Conservation (phyloP, 805 yeast genomes). For the Ogataea parapolymorpha region DNA sequence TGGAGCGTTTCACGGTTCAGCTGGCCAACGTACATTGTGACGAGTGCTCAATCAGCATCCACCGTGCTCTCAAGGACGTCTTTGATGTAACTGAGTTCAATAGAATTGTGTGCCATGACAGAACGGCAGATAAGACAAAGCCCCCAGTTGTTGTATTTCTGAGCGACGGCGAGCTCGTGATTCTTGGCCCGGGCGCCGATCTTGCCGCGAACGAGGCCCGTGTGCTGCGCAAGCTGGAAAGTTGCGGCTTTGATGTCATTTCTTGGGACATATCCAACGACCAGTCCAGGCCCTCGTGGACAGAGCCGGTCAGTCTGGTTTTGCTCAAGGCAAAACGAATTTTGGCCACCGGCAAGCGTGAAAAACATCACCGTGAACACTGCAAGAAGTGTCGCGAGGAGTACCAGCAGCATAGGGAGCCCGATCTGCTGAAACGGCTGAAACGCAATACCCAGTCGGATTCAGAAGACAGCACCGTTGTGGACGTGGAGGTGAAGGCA, state of each 20-base stretch:
- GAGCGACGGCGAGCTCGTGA: slow-evolving; percentile 28
- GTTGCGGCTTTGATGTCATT: slow-evolving; percentile 37
- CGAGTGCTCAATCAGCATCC: slow-evolving; percentile 44
- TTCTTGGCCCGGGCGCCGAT: slow-evolving; percentile 24
- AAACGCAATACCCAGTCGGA: slow-evolving; percentile 9
- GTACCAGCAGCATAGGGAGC: slow-evolving; percentile 10
- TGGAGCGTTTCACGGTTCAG: slow-evolving; percentile 24
- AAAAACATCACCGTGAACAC: slow-evolving; percentile 36
- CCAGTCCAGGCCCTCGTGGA: slow-evolving; percentile 6
- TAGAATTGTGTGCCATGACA: slow-evolving; percentile 5
- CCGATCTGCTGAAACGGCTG: slow-evolving; percentile 1
- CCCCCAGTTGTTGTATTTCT: slow-evolving; percentile 23
- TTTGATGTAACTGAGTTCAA: slow-evolving; percentile 21
- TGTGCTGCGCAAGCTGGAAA: slow-evolving; percentile 29
- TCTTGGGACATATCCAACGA: slow-evolving; percentile 15
- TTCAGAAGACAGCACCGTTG: slow-evolving; percentile 23
- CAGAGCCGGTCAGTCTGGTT: slow-evolving; percentile 17
- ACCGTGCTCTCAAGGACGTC: slow-evolving; percentile 25
- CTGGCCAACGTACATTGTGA: slow-evolving; percentile 54
- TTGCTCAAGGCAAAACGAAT: slow-evolving; percentile 8
- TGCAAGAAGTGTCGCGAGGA: slow-evolving; percentile 41
- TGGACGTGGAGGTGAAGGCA: slow-evolving; percentile 23
- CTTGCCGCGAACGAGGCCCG: slow-evolving; percentile 24
- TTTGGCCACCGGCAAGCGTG: slow-evolving; percentile 8
- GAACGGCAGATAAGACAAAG: not conserved